Evolutionary conservation across 2,329 filamentous ascomycete species (phyloP).

Genomic region (Verticillium isaacii): DNA sequence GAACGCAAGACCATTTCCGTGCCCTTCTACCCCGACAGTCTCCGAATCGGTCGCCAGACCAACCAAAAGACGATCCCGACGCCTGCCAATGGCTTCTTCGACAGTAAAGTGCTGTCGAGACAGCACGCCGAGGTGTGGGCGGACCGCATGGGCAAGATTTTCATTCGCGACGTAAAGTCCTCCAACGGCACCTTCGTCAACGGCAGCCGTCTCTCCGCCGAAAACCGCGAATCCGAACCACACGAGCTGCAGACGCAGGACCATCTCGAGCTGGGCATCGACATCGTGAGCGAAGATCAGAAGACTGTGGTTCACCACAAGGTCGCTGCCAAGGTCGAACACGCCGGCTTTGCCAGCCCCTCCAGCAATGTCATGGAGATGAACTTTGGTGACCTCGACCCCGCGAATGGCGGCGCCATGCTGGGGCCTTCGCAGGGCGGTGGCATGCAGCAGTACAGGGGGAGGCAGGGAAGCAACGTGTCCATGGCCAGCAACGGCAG

Average conservation of each 20-base stretch:
- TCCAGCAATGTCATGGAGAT: constrained; percentile 78
- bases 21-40: constrained; percentile 86
- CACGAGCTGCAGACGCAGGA: constrained; percentile 90
- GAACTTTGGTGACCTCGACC: constrained; percentile 88
- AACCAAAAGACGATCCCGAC: constrained; percentile 95
- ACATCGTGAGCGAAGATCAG: constrained; percentile 97
- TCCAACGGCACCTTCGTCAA: constrained; percentile 99
- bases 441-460: constrained; percentile 65
- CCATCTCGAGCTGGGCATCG: constrained; percentile 90
- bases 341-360: constrained; percentile 77
- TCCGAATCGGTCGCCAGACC: constrained; percentile 92
- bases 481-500: constrained; percentile 58
- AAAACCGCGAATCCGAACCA: constrained; percentile 94
- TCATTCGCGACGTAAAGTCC: constrained; percentile 95
- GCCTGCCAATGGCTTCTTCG: constrained; percentile 88
- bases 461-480: constrained; percentile 64
- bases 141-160: constrained; percentile 79
- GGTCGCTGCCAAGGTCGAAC: constrained; percentile 92
- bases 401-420: constrained; percentile 69
- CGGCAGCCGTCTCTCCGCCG: constrained; percentile 79
- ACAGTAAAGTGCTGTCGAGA: constrained; percentile 93
- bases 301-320: constrained; percentile 99
- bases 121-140: constrained; percentile 97
- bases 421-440: constrained; percentile 49
- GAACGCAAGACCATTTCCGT: constrained; percentile 95